Evolutionary conservation across 768 basidiomycete genomes (phyloP), one percentile per base, ranked within the genome.

Genomic region (Termitomyces titanicus): DNA sequence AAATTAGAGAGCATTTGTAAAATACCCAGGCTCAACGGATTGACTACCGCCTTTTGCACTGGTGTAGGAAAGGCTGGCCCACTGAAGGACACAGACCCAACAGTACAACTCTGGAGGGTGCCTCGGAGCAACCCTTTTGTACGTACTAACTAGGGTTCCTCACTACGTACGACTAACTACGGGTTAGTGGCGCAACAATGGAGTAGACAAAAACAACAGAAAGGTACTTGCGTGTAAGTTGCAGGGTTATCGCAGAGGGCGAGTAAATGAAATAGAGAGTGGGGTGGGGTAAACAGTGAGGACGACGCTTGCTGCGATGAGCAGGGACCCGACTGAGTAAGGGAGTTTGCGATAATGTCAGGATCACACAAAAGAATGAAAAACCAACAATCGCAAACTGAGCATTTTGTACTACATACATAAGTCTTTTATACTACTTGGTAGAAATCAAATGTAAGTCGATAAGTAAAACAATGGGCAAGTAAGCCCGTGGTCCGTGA

Each of bases 331-430:
- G 50, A 39, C 50, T 50, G 37, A 37, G 38, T 37, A 27, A 9
- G 38, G 24, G 7, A 38, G 39, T 50, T 50, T 39, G 37, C 2
- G n/a, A 13, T 50, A 50, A 50, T 50, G 49, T 50, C 37, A 50
- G 49, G 37, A 29, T 24, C n/a, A 3, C 17, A 17, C 8, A 27
- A 31, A n/a, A 3, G n/a, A 18, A 46, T 15, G 12, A 33, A 38
- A 49, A 39, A 50, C 49, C 24, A 39, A 50, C 34, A 37, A 50
- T n/a, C n/a, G n/a, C n/a, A n/a, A n/a, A n/a, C n/a, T n/a, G n/a
- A n/a, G n/a, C n/a, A n/a, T n/a, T n/a, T n/a, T n/a, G n/a, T n/a
- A n/a, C n/a, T n/a, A n/a, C n/a, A n/a, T n/a, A n/a, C n/a, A n/a
- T n/a, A n/a, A n/a, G n/a, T n/a, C n/a, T n/a, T n/a, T n/a, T n/a